Evolutionary conservation across 2,329 filamentous ascomycete genomes (phyloP).

Genomic region (Colletotrichum viniferum): DNA sequence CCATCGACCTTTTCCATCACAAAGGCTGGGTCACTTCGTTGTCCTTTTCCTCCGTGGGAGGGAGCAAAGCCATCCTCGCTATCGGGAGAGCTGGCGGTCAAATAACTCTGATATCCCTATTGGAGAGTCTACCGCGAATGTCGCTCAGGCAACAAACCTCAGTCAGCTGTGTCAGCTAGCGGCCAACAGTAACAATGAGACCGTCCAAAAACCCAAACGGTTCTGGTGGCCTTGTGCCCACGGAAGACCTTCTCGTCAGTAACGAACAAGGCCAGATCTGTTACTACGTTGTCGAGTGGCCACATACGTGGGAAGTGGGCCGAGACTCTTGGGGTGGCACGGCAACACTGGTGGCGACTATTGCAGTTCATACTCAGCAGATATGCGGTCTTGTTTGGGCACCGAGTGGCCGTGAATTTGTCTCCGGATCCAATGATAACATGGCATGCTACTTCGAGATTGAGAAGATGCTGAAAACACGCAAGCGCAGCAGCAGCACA

Average conservation of each 20-base stretch:
- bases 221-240: slow-evolving; percentile 58
- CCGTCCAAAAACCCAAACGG: slow-evolving; percentile 55
- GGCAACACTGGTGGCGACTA: slow-evolving; percentile 77
- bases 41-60: slow-evolving; percentile 84
- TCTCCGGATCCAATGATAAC: slow-evolving; percentile 93
- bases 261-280: slow-evolving; percentile 84
- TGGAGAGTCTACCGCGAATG: slow-evolving; percentile 71
- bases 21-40: slow-evolving; percentile 75
- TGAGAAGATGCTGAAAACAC: slow-evolving; percentile 53
- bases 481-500: neutral
- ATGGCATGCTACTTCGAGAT: slow-evolving; percentile 81
- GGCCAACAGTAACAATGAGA: slow-evolving; percentile 63
- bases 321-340: slow-evolving; percentile 76
- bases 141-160: slow-evolving; percentile 73
- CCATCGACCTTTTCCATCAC: slow-evolving; percentile 45
- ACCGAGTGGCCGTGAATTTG: slow-evolving; percentile 74
- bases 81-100: slow-evolving; percentile 81
- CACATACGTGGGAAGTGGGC: slow-evolving; percentile 64
- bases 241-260: slow-evolving; percentile 85
- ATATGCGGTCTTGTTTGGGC: slow-evolving; percentile 95
- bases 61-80: slow-evolving; percentile 80
- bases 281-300: slow-evolving; percentile 92
- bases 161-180: slow-evolving; percentile 83
- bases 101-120: slow-evolving; percentile 78
- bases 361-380: slow-evolving; percentile 83